A percentile compares a stretch with the other conserved stretches of the same genome.
Evolutionary conservation across 257 asterid species (phyloP).

Genomic region (Nicotiana attenuata): DNA sequence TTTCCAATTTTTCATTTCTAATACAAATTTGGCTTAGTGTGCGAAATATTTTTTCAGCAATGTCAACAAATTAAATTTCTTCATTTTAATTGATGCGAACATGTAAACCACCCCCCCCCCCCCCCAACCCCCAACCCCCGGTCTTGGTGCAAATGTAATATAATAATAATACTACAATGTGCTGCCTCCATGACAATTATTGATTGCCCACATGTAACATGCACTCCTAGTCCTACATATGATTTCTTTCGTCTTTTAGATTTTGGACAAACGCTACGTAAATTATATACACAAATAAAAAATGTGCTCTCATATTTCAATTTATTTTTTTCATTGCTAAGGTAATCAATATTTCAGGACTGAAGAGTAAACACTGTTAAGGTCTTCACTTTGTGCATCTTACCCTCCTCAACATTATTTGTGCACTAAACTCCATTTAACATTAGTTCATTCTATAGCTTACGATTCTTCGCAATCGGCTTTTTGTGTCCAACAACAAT

Average conservation of each 20-base stretch:
- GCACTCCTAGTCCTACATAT: conserved; percentile 4
- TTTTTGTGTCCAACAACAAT: too few relatives aligned
- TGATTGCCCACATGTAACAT: background rate
- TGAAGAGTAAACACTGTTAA: background rate
- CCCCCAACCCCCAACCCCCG: too few relatives aligned
- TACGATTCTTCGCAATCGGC: background rate
- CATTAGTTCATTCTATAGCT: background rate
- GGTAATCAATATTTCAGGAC: background rate
- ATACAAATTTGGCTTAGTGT: too few relatives aligned
- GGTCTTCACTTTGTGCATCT: background rate
- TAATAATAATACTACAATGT: background rate
- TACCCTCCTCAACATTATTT: background rate
- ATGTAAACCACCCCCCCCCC: background rate
- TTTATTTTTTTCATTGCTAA: background rate
- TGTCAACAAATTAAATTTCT: background rate
- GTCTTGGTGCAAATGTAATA: background rate
- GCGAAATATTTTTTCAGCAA: too few relatives aligned
- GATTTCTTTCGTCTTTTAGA: background rate
- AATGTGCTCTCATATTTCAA: background rate
- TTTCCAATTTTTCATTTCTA: background rate
- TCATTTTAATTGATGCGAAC: too few relatives aligned
- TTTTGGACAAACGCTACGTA: background rate
- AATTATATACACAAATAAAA: background rate
- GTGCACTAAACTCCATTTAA: background rate
- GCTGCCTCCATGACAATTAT: background rate